Conservation (phyloP, 2,329 filamentous ascomycete species). For the Talaromyces islandicus region DNA sequence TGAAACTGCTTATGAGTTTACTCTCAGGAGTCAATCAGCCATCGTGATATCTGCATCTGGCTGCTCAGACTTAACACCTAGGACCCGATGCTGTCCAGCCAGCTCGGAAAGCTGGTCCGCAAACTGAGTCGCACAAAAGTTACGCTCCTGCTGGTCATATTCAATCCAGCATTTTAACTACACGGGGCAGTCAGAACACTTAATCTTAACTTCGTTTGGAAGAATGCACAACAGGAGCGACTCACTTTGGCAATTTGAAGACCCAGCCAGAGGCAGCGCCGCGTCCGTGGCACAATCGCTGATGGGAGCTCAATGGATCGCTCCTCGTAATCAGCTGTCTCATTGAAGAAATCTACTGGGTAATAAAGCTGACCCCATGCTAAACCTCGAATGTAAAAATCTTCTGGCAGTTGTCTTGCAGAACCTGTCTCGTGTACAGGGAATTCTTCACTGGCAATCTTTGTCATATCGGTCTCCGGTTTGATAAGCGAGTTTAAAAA, state of each 20-base stretch:
- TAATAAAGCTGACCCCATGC: constrained; percentile 47
- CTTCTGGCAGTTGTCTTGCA: constrained; percentile 50
- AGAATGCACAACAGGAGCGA: not conserved
- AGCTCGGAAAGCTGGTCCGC: constrained; percentile 20
- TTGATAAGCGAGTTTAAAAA: constrained; percentile 51
- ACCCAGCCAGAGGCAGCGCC: constrained; percentile 49
- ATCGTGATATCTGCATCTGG: not conserved
- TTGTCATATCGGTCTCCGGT: constrained; percentile 27
- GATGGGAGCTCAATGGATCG: constrained; percentile 46
- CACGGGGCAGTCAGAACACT: not conserved
- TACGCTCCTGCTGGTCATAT: constrained; percentile 24
- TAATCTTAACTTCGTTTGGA: too few relatives aligned
- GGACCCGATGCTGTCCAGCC: constrained; percentile 5
- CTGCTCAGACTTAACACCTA: not conserved
- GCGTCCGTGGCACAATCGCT: constrained; percentile 42
- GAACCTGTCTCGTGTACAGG: constrained; percentile 35
- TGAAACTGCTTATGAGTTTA: not conserved
- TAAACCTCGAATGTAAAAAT: constrained; percentile 53
- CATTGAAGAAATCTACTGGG: constrained; percentile 46
- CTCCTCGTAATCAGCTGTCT: constrained; percentile 50
- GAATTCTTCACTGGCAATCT: constrained; percentile 36
- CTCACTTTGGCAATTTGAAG: constrained; percentile 38
- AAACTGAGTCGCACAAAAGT: constrained; percentile 28
- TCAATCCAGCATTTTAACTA: constrained; percentile 36
- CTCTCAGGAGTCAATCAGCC: not conserved